phyloP scores from a whole-genome alignment of 306 rosid species.

The Cercis canadensis region DNA sequence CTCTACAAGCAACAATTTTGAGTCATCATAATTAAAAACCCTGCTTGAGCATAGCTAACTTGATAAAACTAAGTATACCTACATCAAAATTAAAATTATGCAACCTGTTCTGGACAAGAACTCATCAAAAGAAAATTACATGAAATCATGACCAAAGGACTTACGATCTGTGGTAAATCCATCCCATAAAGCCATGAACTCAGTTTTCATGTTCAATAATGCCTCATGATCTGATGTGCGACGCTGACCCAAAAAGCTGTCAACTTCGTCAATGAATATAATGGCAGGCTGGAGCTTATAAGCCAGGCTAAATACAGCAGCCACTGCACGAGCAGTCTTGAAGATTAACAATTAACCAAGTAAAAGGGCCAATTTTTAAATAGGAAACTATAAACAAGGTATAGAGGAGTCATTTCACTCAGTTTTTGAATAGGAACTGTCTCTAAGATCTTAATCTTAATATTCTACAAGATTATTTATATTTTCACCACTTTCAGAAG shows the following conservation, averaged over 20 bases:
- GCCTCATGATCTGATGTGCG: slow-evolving; percentile 97
- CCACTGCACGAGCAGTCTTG: slow-evolving; percentile 58
- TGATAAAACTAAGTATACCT: slow-evolving; percentile 18
- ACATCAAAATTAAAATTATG: slow-evolving; percentile 17
- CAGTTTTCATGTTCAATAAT: slow-evolving; percentile 93
- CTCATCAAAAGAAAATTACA: slow-evolving; percentile 1
- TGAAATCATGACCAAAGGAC: slow-evolving; percentile 33
- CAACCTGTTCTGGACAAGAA: slow-evolving; percentile 22
- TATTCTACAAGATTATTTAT: slow-evolving; percentile 1
- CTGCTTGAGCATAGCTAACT: slow-evolving; percentile 27
- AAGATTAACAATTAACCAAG: slow-evolving; percentile 31
- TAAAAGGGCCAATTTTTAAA: slow-evolving; percentile 14
- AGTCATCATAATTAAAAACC: slow-evolving; percentile 14
- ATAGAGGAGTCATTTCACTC: slow-evolving; percentile 2
- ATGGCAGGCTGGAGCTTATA: slow-evolving; percentile 97
- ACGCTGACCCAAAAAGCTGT: slow-evolving; percentile 98
- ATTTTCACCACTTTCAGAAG: slow-evolving; percentile 1
- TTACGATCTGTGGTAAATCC: slow-evolving; percentile 97
- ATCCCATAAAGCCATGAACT: slow-evolving; percentile 99
- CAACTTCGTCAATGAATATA: slow-evolving; percentile 97
- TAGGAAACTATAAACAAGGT: background rate
- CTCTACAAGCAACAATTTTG: slow-evolving; percentile 46
- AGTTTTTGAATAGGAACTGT: slow-evolving; percentile 2
- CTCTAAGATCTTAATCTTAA: slow-evolving; percentile 4
- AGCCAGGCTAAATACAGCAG: slow-evolving; percentile 98